These are phyloP conservation scores for Recurvomyces mirabilis DNA, from an alignment of 495 filamentous ascomycete species.

Conservation along the genomic window DNA sequence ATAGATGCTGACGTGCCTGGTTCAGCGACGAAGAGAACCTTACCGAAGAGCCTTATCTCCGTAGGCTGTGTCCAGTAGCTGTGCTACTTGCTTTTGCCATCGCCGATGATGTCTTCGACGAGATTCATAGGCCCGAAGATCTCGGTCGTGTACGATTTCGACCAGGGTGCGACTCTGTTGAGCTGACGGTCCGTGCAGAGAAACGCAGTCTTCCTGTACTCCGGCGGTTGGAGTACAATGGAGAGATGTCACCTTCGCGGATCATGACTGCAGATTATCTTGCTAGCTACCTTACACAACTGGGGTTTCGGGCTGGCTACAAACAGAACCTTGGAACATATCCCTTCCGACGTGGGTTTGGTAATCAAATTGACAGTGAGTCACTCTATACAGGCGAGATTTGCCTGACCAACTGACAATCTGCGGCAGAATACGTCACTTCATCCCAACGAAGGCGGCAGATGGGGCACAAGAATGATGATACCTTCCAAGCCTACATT, in stretches of 20 bases:
- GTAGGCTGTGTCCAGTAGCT: not conserved
- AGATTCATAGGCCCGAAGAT: not conserved
- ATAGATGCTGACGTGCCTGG: too few relatives aligned
- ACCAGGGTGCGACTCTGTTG: not conserved
- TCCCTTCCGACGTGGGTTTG: conserved; percentile 1
- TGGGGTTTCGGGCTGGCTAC: not conserved
- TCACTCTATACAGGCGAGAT: not conserved
- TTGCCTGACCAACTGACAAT: not conserved
- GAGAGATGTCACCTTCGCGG: not conserved
- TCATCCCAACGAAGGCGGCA: not conserved
- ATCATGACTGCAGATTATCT: not conserved
- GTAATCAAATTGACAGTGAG: conserved; percentile 1
- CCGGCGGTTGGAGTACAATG: not conserved
- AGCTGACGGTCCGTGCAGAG: not conserved
- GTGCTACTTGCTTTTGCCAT: not conserved
- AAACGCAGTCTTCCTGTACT: not conserved
- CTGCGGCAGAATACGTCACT: not conserved
- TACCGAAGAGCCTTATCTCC: not conserved
- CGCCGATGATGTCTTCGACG: not conserved
- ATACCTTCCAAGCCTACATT: conserved; percentile 3
- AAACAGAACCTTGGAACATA: not conserved
- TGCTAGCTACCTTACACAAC: not conserved
- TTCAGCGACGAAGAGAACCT: not conserved
- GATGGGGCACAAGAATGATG: conserved; percentile 1
- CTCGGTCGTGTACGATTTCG: not conserved